Base-by-base conservation (phyloP, 140 eudicot species). In the Artemisia princeps region DNA sequence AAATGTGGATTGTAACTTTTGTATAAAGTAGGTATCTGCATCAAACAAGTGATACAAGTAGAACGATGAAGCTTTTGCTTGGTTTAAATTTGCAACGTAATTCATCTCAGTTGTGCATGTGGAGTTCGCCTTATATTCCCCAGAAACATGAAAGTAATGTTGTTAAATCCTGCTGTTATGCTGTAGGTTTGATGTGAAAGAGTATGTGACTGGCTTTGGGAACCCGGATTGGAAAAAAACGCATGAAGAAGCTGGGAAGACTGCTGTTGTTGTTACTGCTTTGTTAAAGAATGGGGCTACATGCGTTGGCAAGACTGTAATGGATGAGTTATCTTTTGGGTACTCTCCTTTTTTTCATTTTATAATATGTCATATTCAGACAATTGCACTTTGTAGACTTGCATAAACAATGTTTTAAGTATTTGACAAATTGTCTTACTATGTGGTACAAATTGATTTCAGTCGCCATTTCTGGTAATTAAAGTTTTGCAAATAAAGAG, bases 291-390 rank as follows among this genome's bases (percentile, higher is more conserved):
- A 78, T 33, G 98, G 96, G 57, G 95, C 98, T 60, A 80, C 95
- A 42, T 87, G 89, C 65, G 82, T 78, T 74, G 96, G 98, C 73
- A 82, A 79, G 86, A 91, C 96, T 58, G 83, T 87, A 61, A 69
- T 91, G 82, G 92, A 80, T 44, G 95, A 91, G 74, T 72, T 91
- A 58, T 80, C 84, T 57, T 76, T 85, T 62, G 98, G 98, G 98
- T 91, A 73, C 56, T 62, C 10, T 10, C 13, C 0, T 15, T 55
- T 15, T 48, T 2, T 6, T 61, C 33, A 26, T 53, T 23, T 23
- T 22, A 45, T 23, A 1, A 1, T 13, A 24, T 15, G 46, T 12
- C 22, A 16, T 15, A 46, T 12, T 37, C n/a, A 12, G 16, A 58
- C 11, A 13, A 28, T 45, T n/a, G 15, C 52, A 20, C 20, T 14